These are phyloP conservation scores for Aspergillus viridinutans DNA, from an alignment of 2,329 filamentous ascomycete species.

Conservation along the genomic window DNA sequence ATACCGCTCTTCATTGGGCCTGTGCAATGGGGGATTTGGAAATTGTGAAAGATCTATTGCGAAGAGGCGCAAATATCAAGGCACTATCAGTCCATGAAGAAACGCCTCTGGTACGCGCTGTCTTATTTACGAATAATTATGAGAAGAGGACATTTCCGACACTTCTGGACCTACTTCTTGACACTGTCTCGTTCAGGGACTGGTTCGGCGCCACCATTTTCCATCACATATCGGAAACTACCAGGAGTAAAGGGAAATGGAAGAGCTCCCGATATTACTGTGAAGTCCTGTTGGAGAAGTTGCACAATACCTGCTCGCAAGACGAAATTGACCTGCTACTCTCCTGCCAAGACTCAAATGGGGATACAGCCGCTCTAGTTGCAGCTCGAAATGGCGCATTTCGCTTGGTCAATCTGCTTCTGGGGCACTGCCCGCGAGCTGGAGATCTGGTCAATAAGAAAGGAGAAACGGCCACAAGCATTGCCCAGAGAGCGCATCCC, in stretches of 20 bases:
- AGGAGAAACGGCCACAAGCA: slow-evolving; percentile 76
- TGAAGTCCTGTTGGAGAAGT: slow-evolving; percentile 81
- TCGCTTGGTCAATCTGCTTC: slow-evolving; percentile 64
- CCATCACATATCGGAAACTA: slow-evolving; percentile 88
- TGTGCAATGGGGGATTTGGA: slow-evolving; percentile 95
- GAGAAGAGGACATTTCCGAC: slow-evolving; percentile 87
- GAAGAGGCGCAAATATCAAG: slow-evolving; percentile 70
- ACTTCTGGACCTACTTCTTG: slow-evolving; percentile 76
- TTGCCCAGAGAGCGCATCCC: slow-evolving; percentile 71
- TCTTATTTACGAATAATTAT: slow-evolving; percentile 94
- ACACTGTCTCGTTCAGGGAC: slow-evolving; percentile 76
- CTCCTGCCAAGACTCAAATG: slow-evolving; percentile 76
- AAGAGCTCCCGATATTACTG: slow-evolving; percentile 90
- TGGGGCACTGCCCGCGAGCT: slow-evolving; percentile 68
- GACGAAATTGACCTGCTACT: slow-evolving; percentile 73
- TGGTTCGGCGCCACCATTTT: slow-evolving; percentile 82
- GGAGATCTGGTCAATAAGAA: slow-evolving; percentile 78
- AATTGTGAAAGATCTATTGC: slow-evolving; percentile 81
- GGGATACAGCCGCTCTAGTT: slow-evolving; percentile 85
- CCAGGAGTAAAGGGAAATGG: slow-evolving; percentile 78
- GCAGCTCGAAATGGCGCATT: slow-evolving; percentile 85
- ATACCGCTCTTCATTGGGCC: slow-evolving; percentile 95
- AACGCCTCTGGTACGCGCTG: slow-evolving; percentile 89
- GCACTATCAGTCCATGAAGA: slow-evolving; percentile 69
- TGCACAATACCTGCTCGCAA: slow-evolving; percentile 72